Evolutionary conservation across 164 flowering plant genomes (phyloP), one percentile per base, ranked within the genome.

Genomic region (Piper longum): DNA sequence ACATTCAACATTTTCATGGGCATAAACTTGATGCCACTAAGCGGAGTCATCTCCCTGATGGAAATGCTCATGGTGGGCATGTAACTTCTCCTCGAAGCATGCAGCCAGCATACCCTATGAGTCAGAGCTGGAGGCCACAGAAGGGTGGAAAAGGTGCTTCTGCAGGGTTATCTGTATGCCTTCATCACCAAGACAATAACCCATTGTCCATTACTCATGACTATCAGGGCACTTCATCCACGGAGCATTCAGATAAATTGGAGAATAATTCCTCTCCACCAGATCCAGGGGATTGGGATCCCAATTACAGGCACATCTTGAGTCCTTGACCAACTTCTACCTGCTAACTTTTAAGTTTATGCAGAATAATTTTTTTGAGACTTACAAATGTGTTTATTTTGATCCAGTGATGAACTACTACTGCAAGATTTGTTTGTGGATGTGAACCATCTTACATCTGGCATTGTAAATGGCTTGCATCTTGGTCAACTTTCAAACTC

Each of bases 221-320:
- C 67, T 52, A 78, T 13, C 71, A 48, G 61, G 51, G 72, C 65
- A 78, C 72, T 56, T 57, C 60, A 5, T 43, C 70, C 26, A 36
- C 68, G n/a, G 88, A 76, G 16, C 67, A 71, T 65, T 69, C 68
- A 71, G 95, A 88, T 19, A 83, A 80, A 65, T 70, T 72, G 42
- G 99, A 85, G 54, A 68, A 72, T 64, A 71, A 75, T 73, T 65
- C 71, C 41, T 78, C 85, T 60, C 45, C 82, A 65, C 98, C 96
- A 67, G 87, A 87, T 80, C 99, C 99, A 26, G 91, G 87, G 63
- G 95, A 95, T 71, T 95, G 99, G 99, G 96, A 89, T 79, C 98
- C 99, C 62, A 86, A 91, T 67, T 95, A 95, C 60, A 91, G 97
- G 99, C 85, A 60, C 14, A 41, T 5, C 42, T 9, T 13, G 48